phyloP scores from a whole-genome alignment of 495 filamentous ascomycete species.

The Podospora anserina region DNA sequence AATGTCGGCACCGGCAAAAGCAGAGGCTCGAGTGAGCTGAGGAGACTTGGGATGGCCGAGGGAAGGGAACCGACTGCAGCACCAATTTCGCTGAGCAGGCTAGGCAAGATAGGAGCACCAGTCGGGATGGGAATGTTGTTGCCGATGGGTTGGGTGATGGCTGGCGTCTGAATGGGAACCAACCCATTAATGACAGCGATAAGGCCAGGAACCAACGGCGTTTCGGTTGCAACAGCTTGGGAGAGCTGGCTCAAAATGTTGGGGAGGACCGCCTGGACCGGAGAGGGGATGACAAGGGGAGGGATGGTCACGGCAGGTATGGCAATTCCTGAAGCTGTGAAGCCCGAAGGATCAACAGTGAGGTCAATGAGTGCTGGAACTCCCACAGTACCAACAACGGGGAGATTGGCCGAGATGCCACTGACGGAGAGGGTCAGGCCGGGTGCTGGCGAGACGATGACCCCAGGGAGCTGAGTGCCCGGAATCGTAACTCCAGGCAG shows the following conservation, averaged over 20 bases:
- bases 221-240: constrained; percentile 2
- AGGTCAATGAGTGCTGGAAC: background rate
- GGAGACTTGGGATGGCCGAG: constrained; percentile 2
- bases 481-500: background rate
- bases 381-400: background rate
- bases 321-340: background rate
- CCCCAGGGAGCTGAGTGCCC: background rate
- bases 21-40: background rate
- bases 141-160: background rate
- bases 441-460: background rate
- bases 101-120: background rate
- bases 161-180: background rate
- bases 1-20: constrained; percentile 5
- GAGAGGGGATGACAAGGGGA: background rate
- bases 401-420: background rate
- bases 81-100: constrained; percentile 6
- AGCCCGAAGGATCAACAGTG: background rate
- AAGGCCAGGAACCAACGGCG: background rate
- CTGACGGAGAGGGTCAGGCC: background rate
- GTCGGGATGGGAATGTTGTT: background rate
- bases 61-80: background rate
- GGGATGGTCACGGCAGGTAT: background rate
- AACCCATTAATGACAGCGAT: background rate
- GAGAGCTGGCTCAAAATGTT: constrained; percentile 8
- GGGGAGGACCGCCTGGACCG: constrained; percentile 1